phyloP scores from a whole-genome alignment of 805 yeast genomes.

The Metschnikowia cerradonensis region DNA sequence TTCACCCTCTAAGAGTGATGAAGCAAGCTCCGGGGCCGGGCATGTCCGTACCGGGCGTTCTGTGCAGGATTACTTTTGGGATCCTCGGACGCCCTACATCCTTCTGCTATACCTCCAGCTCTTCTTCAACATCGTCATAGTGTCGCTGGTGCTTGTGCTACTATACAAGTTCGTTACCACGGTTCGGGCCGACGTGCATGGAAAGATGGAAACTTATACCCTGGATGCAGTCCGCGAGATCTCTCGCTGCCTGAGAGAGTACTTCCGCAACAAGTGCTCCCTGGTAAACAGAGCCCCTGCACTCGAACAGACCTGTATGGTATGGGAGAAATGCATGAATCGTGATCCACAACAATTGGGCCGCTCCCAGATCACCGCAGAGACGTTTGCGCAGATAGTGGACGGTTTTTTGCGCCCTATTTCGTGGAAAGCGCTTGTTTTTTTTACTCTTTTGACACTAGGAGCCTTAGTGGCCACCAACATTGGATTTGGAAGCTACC shows the following conservation, averaged over 20 bases:
- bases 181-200: constrained; percentile 64
- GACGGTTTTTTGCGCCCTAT: constrained; percentile 73
- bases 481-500: constrained; percentile 12
- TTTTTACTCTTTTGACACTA: constrained; percentile 42
- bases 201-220: constrained; percentile 61
- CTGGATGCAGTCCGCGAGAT: constrained; percentile 61
- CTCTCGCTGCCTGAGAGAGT: constrained; percentile 64
- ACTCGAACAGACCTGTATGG: constrained; percentile 60
- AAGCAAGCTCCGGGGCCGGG: background rate
- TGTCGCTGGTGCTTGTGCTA: constrained; percentile 49
- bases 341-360: constrained; percentile 68
- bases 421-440: constrained; percentile 60
- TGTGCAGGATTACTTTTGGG: constrained; percentile 16
- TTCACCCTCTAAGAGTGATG: background rate
- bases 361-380: constrained; percentile 70
- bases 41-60: background rate
- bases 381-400: constrained; percentile 75
- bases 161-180: constrained; percentile 50
- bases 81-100: constrained; percentile 52
- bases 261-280: constrained; percentile 67
- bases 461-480: constrained; percentile 54
- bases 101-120: constrained; percentile 63
- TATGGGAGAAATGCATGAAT: constrained; percentile 81
- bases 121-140: constrained; percentile 50
- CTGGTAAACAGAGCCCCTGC: constrained; percentile 68